Conservation (phyloP, 345 rosid genomes). For the Eucalyptus pauciflora region DNA sequence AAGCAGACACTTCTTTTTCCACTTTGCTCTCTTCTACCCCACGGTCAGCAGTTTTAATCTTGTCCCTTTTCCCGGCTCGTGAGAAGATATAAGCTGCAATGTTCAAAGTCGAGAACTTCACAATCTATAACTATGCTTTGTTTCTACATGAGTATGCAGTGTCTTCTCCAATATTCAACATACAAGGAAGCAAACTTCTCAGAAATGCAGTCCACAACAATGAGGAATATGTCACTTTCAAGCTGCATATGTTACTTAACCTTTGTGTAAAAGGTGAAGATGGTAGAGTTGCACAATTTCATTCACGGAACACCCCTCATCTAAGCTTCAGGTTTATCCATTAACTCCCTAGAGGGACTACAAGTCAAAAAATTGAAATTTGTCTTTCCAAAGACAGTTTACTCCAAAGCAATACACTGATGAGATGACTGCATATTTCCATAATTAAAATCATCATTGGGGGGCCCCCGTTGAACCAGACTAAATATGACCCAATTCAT, state of each 20-base stretch:
- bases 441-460: background rate
- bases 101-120: background rate
- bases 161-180: background rate
- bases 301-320: background rate
- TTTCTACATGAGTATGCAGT: background rate
- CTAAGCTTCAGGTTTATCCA: background rate
- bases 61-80: conserved; percentile 26
- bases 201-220: background rate
- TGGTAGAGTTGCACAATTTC: background rate
- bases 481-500: background rate
- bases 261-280: background rate
- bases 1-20: conserved; percentile 5
- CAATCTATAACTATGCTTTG: background rate
- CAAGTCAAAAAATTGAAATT: background rate
- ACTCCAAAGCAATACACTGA: background rate
- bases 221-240: background rate
- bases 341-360: background rate
- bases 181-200: background rate
- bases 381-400: background rate
- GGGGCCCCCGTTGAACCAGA: background rate
- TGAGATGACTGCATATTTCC: background rate
- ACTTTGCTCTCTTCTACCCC: conserved; percentile 10
- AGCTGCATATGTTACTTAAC: background rate
- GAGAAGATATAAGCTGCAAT: conserved; percentile 68
- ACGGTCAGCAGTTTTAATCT: conserved; percentile 8